A percentile compares a stretch with the other conserved stretches of the same genome.
Conservation (phyloP, 2,329 filamentous ascomycete genomes). For the Emergomyces africanus region DNA sequence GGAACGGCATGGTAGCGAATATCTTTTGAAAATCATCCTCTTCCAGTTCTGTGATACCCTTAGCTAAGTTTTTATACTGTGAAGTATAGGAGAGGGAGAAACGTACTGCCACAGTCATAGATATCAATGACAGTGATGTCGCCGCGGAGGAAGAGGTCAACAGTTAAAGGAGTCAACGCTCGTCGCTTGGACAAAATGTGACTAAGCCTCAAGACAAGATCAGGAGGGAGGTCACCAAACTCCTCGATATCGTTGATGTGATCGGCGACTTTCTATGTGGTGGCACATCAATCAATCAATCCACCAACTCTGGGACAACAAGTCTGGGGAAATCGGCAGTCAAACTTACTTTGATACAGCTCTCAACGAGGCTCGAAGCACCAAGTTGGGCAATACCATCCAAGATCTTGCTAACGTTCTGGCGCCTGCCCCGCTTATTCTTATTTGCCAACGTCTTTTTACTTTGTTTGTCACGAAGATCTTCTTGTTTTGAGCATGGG, state of each 20-base stretch:
- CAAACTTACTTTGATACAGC: conserved; percentile 42
- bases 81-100: not conserved
- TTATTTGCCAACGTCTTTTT: conserved; percentile 42
- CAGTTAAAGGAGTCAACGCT: conserved; percentile 37
- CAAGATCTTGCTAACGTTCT: conserved; percentile 70
- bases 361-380: conserved; percentile 35
- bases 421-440: conserved; percentile 53
- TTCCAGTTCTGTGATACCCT: conserved; percentile 44
- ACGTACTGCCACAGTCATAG: conserved; percentile 47
- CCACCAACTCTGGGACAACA: not conserved
- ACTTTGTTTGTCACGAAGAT: conserved; percentile 43
- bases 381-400: conserved; percentile 49
- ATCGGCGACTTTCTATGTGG: conserved; percentile 43
- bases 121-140: conserved; percentile 45
- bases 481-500: conserved; percentile 62
- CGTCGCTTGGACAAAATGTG: conserved; percentile 53
- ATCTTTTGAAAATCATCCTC: conserved; percentile 68
- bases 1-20: conserved; percentile 57
- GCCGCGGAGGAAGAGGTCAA: conserved; percentile 37
- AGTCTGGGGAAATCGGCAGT: not conserved
- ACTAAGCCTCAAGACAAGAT: conserved; percentile 44
- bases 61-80: conserved; percentile 4
- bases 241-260: conserved; percentile 53
- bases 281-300: not conserved
- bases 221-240: conserved; percentile 48